Evolutionary conservation across 495 filamentous ascomycete species (phyloP).

Genomic region (Tuber indicum): DNA sequence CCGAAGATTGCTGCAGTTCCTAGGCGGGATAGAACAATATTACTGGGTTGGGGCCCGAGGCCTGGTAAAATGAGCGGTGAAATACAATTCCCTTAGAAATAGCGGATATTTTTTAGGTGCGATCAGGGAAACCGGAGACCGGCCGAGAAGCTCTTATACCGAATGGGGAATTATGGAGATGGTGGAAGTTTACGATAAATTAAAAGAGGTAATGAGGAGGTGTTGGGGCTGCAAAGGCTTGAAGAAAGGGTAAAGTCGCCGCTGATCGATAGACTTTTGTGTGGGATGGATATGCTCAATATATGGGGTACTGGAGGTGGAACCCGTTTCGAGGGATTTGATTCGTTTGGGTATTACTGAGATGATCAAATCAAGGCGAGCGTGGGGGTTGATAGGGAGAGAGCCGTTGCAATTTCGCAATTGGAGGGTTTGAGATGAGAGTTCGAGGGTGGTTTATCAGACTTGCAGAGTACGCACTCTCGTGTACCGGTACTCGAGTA

Average conservation of each 20-base stretch:
- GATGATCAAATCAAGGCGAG: background rate
- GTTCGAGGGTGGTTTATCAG: background rate
- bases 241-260: constrained; percentile 7
- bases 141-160: constrained; percentile 26
- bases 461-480: background rate
- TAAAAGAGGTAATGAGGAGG: constrained; percentile 6
- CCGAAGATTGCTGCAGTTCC: constrained; percentile 9
- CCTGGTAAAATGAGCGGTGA: constrained; percentile 18
- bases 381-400: background rate
- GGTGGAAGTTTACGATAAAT: constrained; percentile 19
- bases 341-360: background rate
- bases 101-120: background rate
- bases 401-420: background rate
- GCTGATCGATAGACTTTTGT: constrained; percentile 19
- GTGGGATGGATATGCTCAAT: constrained; percentile 14
- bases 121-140: constrained; percentile 14
- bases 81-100: constrained; percentile 11
- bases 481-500: background rate
- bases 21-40: background rate
- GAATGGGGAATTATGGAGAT: constrained; percentile 29
- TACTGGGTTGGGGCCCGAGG: constrained; percentile 23
- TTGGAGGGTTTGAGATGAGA: background rate
- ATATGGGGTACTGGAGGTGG: background rate
- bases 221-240: constrained; percentile 7
- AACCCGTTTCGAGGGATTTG: background rate